A percentile compares a stretch with the other conserved stretches of the same genome.
Conservation (phyloP, 306 rosid species). For the Casuarina cunninghamiana region DNA sequence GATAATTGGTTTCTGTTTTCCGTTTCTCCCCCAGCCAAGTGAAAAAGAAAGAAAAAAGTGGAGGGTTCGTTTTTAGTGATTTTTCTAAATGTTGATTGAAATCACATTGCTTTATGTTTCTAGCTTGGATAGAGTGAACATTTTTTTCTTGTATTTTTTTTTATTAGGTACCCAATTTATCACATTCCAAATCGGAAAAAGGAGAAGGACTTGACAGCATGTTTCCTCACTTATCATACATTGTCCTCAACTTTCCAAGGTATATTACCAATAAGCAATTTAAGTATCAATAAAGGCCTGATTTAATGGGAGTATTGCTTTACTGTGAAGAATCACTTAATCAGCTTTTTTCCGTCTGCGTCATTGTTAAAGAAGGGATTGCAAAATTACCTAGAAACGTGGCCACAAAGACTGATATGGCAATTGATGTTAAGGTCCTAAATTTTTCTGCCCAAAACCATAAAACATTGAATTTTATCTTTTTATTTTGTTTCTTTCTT, state of each 20-base stretch:
- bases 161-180: slow-evolving; percentile 77
- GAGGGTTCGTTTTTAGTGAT: neutral
- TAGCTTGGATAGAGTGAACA: neutral
- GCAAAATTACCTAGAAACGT: neutral
- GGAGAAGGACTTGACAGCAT: slow-evolving; percentile 61
- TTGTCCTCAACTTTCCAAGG: slow-evolving; percentile 81
- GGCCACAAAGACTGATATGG: neutral
- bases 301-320: too few species aligned
- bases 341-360: neutral
- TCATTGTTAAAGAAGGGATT: slow-evolving; percentile 1
- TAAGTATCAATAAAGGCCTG: neutral
- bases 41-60: too few species aligned
- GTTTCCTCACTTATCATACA: slow-evolving; percentile 84
- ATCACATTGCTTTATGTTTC: neutral
- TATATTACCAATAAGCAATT: slow-evolving; percentile 12
- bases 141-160: neutral
- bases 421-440: neutral
- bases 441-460: too few species aligned
- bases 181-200: slow-evolving; percentile 56
- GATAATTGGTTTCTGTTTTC: too few species aligned
- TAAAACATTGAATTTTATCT: too few species aligned
- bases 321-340: neutral
- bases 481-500: too few species aligned
- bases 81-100: neutral
- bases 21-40: neutral